These are phyloP conservation scores for Emmonsia crescens DNA, from an alignment of 2,329 filamentous ascomycete genomes.

Conservation along the genomic window DNA sequence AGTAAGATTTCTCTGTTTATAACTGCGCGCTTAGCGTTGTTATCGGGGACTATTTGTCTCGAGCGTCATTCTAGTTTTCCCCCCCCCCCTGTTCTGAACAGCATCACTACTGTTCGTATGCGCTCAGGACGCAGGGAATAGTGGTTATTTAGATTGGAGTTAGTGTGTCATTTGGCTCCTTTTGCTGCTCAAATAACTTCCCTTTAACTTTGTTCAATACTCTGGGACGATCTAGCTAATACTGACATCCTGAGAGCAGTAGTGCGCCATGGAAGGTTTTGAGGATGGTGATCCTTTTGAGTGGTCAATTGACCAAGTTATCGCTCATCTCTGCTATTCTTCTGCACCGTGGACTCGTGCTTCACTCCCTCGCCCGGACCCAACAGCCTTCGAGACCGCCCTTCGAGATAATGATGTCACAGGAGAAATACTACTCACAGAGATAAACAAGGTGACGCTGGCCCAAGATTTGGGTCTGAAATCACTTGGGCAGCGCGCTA, in stretches of 20 bases:
- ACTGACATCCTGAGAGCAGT: not conserved
- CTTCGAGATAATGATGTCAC: constrained; percentile 55
- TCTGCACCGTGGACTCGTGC: constrained; percentile 33
- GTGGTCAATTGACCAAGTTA: constrained; percentile 60
- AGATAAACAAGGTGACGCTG: constrained; percentile 40
- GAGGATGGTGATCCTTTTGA: constrained; percentile 53
- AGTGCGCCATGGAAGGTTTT: not conserved
- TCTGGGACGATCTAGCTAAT: too few species aligned
- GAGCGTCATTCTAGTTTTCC: not conserved
- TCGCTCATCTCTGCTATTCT: constrained; percentile 52
- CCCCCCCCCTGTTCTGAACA: too few species aligned
- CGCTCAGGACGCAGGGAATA: not conserved
- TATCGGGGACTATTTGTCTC: not conserved
- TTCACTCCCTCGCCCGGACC: constrained; percentile 39
- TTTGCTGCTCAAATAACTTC: not conserved
- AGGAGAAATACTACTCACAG: constrained; percentile 52
- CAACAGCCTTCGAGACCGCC: constrained; percentile 40
- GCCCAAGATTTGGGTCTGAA: constrained; percentile 48
- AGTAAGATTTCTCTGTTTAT: not conserved
- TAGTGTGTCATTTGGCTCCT: not conserved
- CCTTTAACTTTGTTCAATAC: not conserved
- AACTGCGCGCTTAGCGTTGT: not conserved
- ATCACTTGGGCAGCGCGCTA: constrained; percentile 47
- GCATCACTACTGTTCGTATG: too few species aligned
- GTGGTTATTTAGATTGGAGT: not conserved